Evolutionary conservation across 164 flowering plant species (phyloP).

Genomic region (Litsea cubeba): DNA sequence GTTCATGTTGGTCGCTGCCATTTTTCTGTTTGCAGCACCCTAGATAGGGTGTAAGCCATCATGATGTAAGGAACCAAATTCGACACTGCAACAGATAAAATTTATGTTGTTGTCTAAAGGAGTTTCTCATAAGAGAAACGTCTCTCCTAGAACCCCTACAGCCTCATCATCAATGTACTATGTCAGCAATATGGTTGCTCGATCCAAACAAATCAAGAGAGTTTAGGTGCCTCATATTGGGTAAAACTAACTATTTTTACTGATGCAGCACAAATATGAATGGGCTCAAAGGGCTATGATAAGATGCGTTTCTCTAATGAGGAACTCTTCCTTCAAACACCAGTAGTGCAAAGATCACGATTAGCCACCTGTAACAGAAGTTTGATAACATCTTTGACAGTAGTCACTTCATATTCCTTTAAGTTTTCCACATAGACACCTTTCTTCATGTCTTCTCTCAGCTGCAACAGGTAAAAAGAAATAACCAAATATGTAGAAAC

Average conservation of each 20-base stretch:
- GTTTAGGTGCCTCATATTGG: background rate
- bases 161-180: background rate
- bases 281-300: background rate
- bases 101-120: background rate
- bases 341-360: constrained; percentile 6
- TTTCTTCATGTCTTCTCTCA: constrained; percentile 80
- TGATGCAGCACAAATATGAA: background rate
- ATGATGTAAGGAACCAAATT: background rate
- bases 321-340: background rate
- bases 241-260: background rate
- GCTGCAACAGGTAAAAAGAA: constrained; percentile 32
- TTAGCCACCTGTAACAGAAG: constrained; percentile 56
- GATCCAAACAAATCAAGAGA: background rate
- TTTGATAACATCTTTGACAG: constrained; percentile 59
- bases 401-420: constrained; percentile 50
- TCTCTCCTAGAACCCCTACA: background rate
- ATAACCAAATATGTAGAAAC: background rate
- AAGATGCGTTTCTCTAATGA: background rate
- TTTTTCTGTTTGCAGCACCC: constrained; percentile 89
- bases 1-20: constrained; percentile 89
- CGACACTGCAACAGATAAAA: background rate
- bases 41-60: constrained; percentile 12
- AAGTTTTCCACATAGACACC: constrained; percentile 93
- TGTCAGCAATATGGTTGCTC: background rate
- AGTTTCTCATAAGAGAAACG: background rate